Base-by-base conservation (phyloP, 2,329 filamentous ascomycete genomes). In the Clarireedia paspali region DNA sequence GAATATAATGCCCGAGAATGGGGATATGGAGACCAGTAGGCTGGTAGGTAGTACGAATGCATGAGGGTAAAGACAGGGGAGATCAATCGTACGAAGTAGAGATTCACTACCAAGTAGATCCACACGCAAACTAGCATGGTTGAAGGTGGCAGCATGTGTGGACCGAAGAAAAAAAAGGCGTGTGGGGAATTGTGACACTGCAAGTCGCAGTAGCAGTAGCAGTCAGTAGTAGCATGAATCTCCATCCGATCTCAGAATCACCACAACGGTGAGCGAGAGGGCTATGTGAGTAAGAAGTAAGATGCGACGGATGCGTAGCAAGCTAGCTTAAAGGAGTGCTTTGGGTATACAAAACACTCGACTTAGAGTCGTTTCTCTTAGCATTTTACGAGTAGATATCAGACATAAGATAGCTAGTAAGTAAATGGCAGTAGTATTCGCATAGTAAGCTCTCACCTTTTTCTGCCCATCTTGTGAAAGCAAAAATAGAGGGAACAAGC, bases 151-250 rank as follows among this genome's bases (percentile, higher is more conserved):
- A 50, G 52, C 17, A 24, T 27, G 6, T 55, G 42, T 55, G 52
- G 45, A 55, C 39, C 26, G 46, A 48, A 27, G 30, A 45, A 45
- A 45, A 45, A 50, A 50, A 36, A 24, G 17, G 38, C 36, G 46
- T 55, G 52, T 50, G 46, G 52, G 52, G 52, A 55, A 47, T 7
- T 20, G 42, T 45, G 15, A 42, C 9, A 42, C 39, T 42, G 30
- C 30, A 34, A 34, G 30, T 34, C 30, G 30, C 10, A 34, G 30
- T 34, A 34, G 30, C 30, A 34, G 9, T 34, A 14, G 30, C 5
- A 34, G 30, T 20, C 30, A 34, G 12, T 34, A 14, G 9, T 34
- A 34, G 30, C 30, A 34, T 34, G 30, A 34, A 34, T 34, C 30
- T 34, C 12, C 10, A 34, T 34, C 30, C 30, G 20, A 46, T 30